Percentiles rank a stretch among this genome's conserved stretches.
Evolutionary conservation across 441 rosid genomes (phyloP).

Genomic region (Syzygium malaccense): DNA sequence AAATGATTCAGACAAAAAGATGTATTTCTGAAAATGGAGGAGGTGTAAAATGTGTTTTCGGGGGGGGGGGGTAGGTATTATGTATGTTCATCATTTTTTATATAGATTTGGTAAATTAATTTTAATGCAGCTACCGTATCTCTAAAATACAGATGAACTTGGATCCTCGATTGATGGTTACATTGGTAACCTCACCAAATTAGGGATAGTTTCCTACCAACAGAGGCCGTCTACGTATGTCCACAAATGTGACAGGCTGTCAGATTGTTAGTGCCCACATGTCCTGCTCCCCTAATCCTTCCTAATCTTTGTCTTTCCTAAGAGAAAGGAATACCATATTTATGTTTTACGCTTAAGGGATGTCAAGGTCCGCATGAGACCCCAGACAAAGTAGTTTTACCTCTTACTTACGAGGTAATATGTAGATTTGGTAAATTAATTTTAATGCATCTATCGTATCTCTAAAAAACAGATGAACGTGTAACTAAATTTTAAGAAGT

Average conservation of each 20-base stretch:
- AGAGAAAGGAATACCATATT: no score
- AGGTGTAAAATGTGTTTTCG: not conserved
- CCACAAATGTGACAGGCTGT: no score
- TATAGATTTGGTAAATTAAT: not conserved
- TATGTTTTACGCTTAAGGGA: no score
- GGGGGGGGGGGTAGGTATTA: not conserved
- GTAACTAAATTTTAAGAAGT: not conserved
- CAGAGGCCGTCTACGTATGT: no score
- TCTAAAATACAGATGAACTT: not conserved
- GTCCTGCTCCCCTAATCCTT: no score
- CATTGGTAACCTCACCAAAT: no score
- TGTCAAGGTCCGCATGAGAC: no score
- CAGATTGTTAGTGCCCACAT: no score
- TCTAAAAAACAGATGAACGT: not conserved
- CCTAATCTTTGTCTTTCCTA: no score
- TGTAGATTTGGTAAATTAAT: not conserved
- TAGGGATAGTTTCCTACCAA: no score
- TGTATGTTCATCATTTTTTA: not conserved
- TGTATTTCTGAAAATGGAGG: not conserved
- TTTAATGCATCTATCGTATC: not conserved
- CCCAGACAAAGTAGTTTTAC: no score
- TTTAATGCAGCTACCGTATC: not conserved
- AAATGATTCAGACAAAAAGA: not conserved
- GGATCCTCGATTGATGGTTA: no score
- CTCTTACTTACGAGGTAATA: not conserved